These are phyloP conservation scores for Agrocybe chaxingu DNA, from an alignment of 768 basidiomycete genomes.

Conservation along the genomic window DNA sequence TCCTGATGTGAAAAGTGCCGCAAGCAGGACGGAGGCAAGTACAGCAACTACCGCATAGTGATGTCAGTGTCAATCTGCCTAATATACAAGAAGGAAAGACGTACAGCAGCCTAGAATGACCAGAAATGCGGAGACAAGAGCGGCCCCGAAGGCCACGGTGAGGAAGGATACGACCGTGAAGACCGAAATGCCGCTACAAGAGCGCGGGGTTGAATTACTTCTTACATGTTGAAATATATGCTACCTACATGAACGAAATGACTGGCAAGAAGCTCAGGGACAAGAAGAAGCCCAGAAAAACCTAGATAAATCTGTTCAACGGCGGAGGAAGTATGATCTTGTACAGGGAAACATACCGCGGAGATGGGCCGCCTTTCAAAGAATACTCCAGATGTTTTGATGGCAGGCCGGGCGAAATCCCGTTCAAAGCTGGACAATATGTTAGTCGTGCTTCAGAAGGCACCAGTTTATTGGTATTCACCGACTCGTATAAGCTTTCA, in stretches of 20 bases:
- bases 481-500: conserved; percentile 16
- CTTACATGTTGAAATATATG: not conserved
- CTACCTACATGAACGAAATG: conserved; percentile 19
- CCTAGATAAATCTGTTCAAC: conserved; percentile 6
- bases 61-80: not conserved
- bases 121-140: conserved; percentile 12
- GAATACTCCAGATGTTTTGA: conserved; percentile 5
- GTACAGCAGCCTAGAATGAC: conserved; percentile 19
- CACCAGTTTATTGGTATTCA: conserved; percentile 4
- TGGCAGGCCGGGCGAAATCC: conserved; percentile 17
- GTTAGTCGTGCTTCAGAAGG: not conserved
- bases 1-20: conserved; percentile 17
- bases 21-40: conserved; percentile 17
- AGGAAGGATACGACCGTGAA: conserved; percentile 13
- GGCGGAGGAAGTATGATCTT: not conserved
- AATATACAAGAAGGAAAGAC: not conserved
- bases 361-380: conserved; percentile 20
- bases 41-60: conserved; percentile 11
- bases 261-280: conserved; percentile 18
- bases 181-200: conserved; percentile 13
- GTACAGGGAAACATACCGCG: conserved; percentile 12
- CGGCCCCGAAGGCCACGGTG: conserved; percentile 13
- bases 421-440: conserved; percentile 17
- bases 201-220: not conserved
- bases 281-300: conserved; percentile 17